Evolutionary conservation across 75 land plant genomes (phyloP).

Genomic region (Cunninghamia lanceolata): DNA sequence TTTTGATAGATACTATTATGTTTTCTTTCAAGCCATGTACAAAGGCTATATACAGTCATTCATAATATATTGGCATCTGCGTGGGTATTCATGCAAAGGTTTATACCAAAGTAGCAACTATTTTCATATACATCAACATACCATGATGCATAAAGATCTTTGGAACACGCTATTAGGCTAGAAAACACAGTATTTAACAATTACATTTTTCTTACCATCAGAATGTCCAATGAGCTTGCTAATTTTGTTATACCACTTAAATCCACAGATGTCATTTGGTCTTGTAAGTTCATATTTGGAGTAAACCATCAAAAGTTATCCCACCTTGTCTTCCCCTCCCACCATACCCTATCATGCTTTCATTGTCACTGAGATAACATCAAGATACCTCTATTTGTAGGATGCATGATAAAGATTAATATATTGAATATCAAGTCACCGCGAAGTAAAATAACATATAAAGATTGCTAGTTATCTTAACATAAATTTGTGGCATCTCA

Average conservation of each 20-base stretch:
- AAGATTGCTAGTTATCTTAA: too few relatives aligned
- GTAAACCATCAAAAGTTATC: too few relatives aligned
- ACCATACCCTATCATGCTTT: neutral
- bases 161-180: neutral
- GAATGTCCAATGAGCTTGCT: neutral
- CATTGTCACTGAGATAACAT: neutral
- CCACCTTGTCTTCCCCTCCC: too few relatives aligned
- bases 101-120: neutral
- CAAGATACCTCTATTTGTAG: neutral
- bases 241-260: neutral
- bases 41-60: neutral
- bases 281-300: neutral
- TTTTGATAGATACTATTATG: neutral
- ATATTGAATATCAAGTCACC: neutral
- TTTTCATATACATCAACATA: too few relatives aligned
- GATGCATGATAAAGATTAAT: too few relatives aligned
- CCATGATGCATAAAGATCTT: neutral
- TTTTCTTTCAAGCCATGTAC: neutral
- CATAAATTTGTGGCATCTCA: too few relatives aligned
- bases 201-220: neutral
- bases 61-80: neutral
- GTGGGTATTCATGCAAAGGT: neutral
- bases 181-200: neutral
- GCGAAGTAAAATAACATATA: neutral
- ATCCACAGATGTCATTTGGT: neutral